Base-by-base conservation (phyloP, 2,329 filamentous ascomycete species). In the Fusarium albosuccineum region DNA sequence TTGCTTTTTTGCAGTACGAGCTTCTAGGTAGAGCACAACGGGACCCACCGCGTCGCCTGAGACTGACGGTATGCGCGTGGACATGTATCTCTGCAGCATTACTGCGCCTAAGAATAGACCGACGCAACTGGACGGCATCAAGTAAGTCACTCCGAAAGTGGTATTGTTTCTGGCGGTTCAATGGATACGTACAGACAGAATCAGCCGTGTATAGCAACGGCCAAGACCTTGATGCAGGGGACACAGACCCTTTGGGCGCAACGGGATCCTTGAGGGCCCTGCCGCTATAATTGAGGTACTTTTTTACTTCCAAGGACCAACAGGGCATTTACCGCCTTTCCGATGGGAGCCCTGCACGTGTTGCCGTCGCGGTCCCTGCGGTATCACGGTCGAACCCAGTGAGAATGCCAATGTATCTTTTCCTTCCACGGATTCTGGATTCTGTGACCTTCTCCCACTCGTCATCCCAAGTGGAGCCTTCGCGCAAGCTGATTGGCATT, bases 401-500 rank as follows among this genome's bases (percentile, higher is more conserved):
- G 33, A 34, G 3, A 49, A 16, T 30, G 36, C 42, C 26, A 16
- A 54, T 59, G 51, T 69, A 64, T 46, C 66, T 52, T 56, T 54
- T 41, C 17, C 48, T 62, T 22, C 29, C 14, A 26, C 49, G 39
- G 52, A 58, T 52, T 13, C 29, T 42, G 41, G 49, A 59, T 73
- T 72, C 69, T 62, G 52, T 40, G 60, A 59, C 67, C 64, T 73
- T 73, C 67, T 72, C 51, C 69, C 64, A 62, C 58, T 68, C 70
- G 59, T 70, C 71, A 72, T 70, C 64, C 70, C 71, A 69, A 68
- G 72, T 74, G 72, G 72, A 51, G 34, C 46, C 42, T 30, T 27
- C 13, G 33, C 14, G 7, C 41, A 34, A 37, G 39, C 45, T 74
- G 62, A 74, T 74, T 74, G 72, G 72, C 50, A 53, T 33, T 49